Percentiles rank a stretch among this genome's conserved stretches.
phyloP scores from a whole-genome alignment of 495 filamentous ascomycete genomes.

The Neurospora pannonica region DNA sequence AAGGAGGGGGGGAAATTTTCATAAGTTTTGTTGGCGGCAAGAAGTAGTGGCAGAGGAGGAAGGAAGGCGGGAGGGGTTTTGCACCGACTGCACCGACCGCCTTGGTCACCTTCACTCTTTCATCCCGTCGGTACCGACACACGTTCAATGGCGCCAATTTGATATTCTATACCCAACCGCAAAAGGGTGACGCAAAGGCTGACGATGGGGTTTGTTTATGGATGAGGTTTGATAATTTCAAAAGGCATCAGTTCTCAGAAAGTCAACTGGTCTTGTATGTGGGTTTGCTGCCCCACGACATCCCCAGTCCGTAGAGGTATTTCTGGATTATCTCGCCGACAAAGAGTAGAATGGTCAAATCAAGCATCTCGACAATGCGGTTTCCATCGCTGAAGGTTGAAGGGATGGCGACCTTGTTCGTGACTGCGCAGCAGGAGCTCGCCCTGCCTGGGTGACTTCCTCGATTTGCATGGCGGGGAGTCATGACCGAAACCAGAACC shows the following conservation, averaged over 20 bases:
- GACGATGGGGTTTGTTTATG: background rate
- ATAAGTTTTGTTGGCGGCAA: background rate
- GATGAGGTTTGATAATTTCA: constrained; percentile 6
- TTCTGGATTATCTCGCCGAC: background rate
- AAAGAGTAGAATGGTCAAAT: background rate
- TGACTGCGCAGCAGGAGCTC: background rate
- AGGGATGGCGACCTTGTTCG: background rate
- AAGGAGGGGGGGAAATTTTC: background rate
- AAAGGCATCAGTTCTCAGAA: background rate
- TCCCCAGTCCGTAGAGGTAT: background rate
- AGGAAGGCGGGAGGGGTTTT: background rate
- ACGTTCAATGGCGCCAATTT: background rate
- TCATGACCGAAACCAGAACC: background rate
- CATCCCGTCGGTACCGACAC: background rate
- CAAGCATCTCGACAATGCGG: background rate
- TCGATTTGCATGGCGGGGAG: background rate
- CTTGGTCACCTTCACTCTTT: background rate
- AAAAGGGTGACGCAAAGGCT: background rate
- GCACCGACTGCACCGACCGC: background rate
- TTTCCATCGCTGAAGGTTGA: background rate
- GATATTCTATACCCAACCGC: background rate
- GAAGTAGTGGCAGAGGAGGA: background rate
- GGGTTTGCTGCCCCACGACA: background rate
- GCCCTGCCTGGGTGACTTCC: background rate
- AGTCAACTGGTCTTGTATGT: background rate